phyloP scores from a whole-genome alignment of 2,329 filamentous ascomycete species.

The Fusarium papillatum region DNA sequence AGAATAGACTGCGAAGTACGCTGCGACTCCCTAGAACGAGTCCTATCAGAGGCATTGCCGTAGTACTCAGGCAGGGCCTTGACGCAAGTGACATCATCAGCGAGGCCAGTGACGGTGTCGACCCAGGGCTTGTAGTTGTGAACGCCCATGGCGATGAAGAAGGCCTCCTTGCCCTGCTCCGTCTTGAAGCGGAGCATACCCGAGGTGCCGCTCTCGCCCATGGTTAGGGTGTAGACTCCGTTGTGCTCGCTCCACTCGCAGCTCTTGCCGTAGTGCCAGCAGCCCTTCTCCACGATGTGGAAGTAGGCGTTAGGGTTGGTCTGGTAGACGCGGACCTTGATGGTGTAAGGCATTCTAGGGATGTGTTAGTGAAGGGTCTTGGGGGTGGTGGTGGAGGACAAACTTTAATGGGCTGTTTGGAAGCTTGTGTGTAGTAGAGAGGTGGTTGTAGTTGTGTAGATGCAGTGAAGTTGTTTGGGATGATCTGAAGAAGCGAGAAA shows the following conservation, averaged over 20 bases:
- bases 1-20: constrained; percentile 28
- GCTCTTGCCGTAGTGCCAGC: constrained; percentile 39
- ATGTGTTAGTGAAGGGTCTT: background rate
- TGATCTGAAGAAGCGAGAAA: background rate
- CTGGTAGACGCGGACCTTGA: constrained; percentile 40
- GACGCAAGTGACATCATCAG: constrained; percentile 29
- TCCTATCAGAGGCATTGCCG: constrained; percentile 17
- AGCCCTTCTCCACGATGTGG: constrained; percentile 30
- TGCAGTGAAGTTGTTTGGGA: background rate
- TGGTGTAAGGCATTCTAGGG: constrained; percentile 34
- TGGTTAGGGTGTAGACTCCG: constrained; percentile 19
- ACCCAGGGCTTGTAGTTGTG: constrained; percentile 41
- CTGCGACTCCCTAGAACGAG: constrained; percentile 20
- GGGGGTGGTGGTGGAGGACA: background rate
- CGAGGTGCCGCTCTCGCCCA: constrained; percentile 34
- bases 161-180: constrained; percentile 34
- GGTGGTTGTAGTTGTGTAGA: background rate
- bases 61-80: constrained; percentile 39
- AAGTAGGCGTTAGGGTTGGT: constrained; percentile 38
- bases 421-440: background rate
- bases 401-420: constrained; percentile 1
- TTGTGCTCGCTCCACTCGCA: constrained; percentile 25
- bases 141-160: constrained; percentile 33
- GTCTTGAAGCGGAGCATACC: constrained; percentile 40
- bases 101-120: constrained; percentile 32